Evolutionary conservation across 2,329 filamentous ascomycete genomes (phyloP).

Genomic region (Apiospora pterosperma): DNA sequence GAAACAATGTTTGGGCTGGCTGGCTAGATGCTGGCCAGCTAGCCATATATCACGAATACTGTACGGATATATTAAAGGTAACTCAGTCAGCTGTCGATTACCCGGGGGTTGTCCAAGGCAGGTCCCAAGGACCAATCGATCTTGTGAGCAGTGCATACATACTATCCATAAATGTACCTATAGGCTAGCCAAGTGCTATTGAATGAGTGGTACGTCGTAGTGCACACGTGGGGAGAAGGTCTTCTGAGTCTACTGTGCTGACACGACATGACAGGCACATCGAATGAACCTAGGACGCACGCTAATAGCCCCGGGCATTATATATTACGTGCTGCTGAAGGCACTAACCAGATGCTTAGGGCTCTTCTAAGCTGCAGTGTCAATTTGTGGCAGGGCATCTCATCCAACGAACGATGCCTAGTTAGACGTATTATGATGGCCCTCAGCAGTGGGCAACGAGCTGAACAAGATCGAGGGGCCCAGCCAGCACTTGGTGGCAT

Average conservation of each 20-base stretch:
- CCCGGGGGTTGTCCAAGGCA: not conserved
- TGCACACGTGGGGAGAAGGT: not conserved
- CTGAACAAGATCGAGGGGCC: not conserved
- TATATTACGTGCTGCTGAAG: too few species aligned
- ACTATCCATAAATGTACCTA: not conserved
- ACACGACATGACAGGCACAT: not conserved
- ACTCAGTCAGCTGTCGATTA: not conserved
- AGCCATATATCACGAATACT: not conserved
- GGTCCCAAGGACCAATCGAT: not conserved
- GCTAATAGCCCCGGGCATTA: not conserved
- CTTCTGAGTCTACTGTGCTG: not conserved
- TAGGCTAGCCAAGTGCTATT: not conserved
- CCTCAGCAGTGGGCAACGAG: not conserved
- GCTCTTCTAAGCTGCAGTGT: too few species aligned
- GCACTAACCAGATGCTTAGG: too few species aligned
- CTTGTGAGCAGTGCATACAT: not conserved
- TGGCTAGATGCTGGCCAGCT: not conserved
- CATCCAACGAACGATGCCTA: not conserved
- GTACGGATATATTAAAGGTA: not conserved
- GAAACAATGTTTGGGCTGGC: not conserved
- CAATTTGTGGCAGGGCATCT: not conserved
- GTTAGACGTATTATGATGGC: not conserved
- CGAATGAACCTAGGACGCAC: not conserved
- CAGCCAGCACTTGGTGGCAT: not conserved
- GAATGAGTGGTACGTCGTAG: not conserved